These are phyloP conservation scores for Begonia peltatifolia DNA, from an alignment of 306 rosid genomes.

Conservation along the genomic window DNA sequence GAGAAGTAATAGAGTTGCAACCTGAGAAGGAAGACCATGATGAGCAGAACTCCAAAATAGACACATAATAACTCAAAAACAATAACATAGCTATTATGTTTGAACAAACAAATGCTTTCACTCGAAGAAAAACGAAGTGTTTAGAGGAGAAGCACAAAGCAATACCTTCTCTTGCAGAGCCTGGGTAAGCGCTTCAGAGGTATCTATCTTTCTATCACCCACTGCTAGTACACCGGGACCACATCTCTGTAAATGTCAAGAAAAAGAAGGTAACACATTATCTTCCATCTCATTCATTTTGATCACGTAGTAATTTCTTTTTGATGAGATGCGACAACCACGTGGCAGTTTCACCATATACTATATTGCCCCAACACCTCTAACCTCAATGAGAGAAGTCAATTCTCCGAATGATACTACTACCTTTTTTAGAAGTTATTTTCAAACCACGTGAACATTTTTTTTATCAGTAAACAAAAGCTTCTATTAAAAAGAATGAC, in stretches of 20 bases:
- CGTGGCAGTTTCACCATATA: too few species aligned
- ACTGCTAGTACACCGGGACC: slow-evolving; percentile 15
- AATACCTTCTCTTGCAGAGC: slow-evolving; percentile 86
- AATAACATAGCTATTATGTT: neutral
- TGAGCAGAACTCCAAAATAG: slow-evolving; percentile 3
- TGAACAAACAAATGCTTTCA: slow-evolving; percentile 6
- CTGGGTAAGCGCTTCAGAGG: slow-evolving; percentile 60
- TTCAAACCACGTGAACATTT: too few species aligned
- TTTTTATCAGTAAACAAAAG: too few species aligned
- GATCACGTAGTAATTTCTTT: too few species aligned
- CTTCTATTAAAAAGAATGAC: neutral
- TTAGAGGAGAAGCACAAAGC: neutral
- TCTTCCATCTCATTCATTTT: neutral
- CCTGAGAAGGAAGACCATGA: slow-evolving; percentile 32
- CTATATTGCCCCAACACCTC: too few species aligned
- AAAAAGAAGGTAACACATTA: slow-evolving; percentile 9
- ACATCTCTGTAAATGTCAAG: slow-evolving; percentile 24
- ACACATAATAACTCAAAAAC: neutral
- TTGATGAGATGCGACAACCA: too few species aligned
- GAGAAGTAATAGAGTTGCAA: slow-evolving; percentile 55
- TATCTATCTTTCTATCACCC: slow-evolving; percentile 26
- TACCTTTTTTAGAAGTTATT: too few species aligned
- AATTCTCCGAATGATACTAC: too few species aligned
- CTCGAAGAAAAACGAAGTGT: neutral
- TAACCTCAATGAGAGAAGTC: too few species aligned